Evolutionary conservation across 768 basidiomycete genomes (phyloP).

Genomic region (Pleurotus salmoneostramineus): DNA sequence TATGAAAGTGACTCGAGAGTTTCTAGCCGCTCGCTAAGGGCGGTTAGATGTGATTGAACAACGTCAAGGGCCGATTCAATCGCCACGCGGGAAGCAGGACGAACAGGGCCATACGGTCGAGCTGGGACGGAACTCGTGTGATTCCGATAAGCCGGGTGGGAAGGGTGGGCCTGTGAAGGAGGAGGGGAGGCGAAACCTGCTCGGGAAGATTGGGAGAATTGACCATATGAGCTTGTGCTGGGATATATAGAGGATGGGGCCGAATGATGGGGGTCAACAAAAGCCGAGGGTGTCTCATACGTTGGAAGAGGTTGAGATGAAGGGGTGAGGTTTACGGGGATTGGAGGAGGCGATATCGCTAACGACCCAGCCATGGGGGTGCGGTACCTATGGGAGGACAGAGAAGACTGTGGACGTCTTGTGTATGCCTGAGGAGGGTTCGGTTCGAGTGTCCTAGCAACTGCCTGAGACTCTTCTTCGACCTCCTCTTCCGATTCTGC

Average conservation of each 20-base stretch:
- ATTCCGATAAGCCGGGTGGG: conserved; percentile 29
- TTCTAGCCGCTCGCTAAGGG: conserved; percentile 81
- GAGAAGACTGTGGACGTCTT: conserved; percentile 63
- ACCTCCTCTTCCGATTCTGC: conserved; percentile 41
- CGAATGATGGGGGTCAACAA: conserved; percentile 41
- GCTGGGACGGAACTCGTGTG: conserved; percentile 28
- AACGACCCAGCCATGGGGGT: conserved; percentile 69
- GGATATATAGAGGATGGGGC: conserved; percentile 33
- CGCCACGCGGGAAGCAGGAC: conserved; percentile 45
- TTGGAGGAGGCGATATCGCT: conserved; percentile 51
- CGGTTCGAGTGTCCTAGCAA: conserved; percentile 19
- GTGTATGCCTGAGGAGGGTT: conserved; percentile 32
- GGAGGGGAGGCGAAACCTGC: conserved; percentile 32
- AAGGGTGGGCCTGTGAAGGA: conserved; percentile 24
- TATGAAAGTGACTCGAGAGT: conserved; percentile 47
- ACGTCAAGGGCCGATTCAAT: conserved; percentile 78
- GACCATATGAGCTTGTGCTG: conserved; percentile 29
- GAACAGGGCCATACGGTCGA: conserved; percentile 30
- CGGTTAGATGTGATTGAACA: conserved; percentile 78
- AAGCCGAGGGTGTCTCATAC: conserved; percentile 73
- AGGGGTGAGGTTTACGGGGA: conserved; percentile 38
- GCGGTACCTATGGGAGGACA: conserved; percentile 74
- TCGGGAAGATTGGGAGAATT: conserved; percentile 35
- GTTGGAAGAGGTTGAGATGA: conserved; percentile 67
- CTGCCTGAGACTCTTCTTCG: conserved; percentile 40